Evolutionary conservation across 306 rosid genomes (phyloP).

Genomic region (Castanea crenata): DNA sequence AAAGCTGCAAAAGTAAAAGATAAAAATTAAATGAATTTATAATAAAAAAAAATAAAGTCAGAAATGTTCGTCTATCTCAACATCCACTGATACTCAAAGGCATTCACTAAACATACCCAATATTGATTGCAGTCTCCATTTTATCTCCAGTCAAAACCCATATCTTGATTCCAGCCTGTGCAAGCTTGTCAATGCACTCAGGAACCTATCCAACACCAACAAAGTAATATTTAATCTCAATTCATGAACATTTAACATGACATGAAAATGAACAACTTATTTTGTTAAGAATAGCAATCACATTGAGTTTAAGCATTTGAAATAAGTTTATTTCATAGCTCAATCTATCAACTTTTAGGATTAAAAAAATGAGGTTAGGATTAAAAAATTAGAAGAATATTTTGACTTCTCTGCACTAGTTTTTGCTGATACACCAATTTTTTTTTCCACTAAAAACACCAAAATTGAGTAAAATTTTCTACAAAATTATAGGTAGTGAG

Average conservation of each 20-base stretch:
- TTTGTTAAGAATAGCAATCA: background rate
- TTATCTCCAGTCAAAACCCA: slow-evolving; percentile 99
- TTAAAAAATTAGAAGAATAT: background rate
- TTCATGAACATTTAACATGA: background rate
- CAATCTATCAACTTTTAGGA: background rate
- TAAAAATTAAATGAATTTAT: background rate
- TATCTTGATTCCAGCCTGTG: slow-evolving; percentile 97
- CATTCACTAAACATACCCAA: slow-evolving; percentile 53
- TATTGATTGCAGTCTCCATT: slow-evolving; percentile 99
- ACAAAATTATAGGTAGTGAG: background rate
- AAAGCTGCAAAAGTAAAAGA: slow-evolving; percentile 45
- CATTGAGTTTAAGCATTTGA: background rate
- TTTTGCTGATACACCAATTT: slow-evolving; percentile 2
- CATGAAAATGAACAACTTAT: background rate
- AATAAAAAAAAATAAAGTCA: background rate
- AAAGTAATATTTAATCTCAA: background rate
- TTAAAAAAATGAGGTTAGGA: background rate
- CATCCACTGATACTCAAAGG: background rate
- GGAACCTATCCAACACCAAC: slow-evolving; percentile 66
- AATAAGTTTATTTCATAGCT: background rate
- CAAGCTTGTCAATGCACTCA: slow-evolving; percentile 97
- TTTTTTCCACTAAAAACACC: background rate
- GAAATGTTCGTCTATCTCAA: slow-evolving; percentile 2
- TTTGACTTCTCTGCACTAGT: background rate
- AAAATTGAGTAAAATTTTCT: background rate